Base-by-base conservation (phyloP, 306 rosid species). In the Adenanthera pavonina region DNA sequence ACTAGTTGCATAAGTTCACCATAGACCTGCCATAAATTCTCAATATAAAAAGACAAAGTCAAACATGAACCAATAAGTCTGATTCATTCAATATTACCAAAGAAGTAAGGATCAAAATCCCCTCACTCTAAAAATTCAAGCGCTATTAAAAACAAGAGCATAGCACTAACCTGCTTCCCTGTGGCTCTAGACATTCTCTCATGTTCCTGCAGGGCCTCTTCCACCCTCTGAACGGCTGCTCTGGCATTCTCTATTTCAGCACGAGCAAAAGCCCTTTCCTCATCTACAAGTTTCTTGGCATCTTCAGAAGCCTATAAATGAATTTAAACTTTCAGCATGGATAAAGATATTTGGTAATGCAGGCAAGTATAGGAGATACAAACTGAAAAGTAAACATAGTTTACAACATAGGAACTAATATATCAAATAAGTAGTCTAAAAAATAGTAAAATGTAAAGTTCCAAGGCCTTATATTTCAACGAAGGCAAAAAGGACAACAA, bases 261-360 rank as follows among this genome's bases (percentile, higher is more conserved):
- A 57, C 97, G 97, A 80, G 98, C 96, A 92, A 91, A 92, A 82
- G 98, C 98, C 82, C 98, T 86, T 86, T 94, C 98, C 86, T 89
- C 92, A 68, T 94, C 94, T 14, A 92, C 98, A 73, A 94, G 93
- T 79, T 86, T 89, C 78, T 90, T 92, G 76, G 98, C 98, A 83
- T 94, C 98, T 84, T 90, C 94, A 51, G 98, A 94, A 83, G 98
- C 97, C 98, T 94, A 64, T 83, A 87, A 81, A 81, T 70, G 68
- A 78, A 70, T 66, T 61, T 43, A 76, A 81, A 79, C 72, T 80
- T 48, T 86, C 69, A 84, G 30, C 19, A 17, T 6, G 30, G 56
- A 68, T 54, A 73, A 49, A 11, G 10, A 75, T 25, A 79, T 49
- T 30, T 72, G 36, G 60, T 17, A 16, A 57, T 46, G 40, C 20